Percentiles rank a stretch among this genome's conserved stretches.
phyloP scores from a whole-genome alignment of 2,329 filamentous ascomycete genomes.

The Fusarium sp. region DNA sequence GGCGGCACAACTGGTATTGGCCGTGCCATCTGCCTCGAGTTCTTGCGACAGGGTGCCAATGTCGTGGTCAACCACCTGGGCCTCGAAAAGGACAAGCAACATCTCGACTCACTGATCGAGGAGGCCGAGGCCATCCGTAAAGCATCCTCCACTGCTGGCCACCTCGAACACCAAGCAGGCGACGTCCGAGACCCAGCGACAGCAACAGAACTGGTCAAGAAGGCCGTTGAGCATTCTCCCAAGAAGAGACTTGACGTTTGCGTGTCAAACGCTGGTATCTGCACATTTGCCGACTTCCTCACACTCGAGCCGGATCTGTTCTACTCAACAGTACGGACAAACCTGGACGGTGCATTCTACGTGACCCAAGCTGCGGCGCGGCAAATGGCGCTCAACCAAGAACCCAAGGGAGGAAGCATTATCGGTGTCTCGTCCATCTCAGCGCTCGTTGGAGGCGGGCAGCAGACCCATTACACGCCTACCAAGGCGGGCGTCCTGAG shows the following conservation, averaged over 20 bases:
- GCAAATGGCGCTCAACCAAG: constrained; percentile 76
- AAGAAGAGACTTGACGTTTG: constrained; percentile 75
- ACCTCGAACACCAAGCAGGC: constrained; percentile 75
- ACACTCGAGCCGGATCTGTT: constrained; percentile 78
- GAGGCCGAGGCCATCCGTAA: constrained; percentile 61
- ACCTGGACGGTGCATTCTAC: constrained; percentile 90
- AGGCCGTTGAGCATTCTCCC: constrained; percentile 67
- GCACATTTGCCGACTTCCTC: constrained; percentile 88
- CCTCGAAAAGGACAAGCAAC: constrained; percentile 60
- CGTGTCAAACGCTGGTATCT: constrained; percentile 89
- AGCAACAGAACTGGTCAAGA: constrained; percentile 72
- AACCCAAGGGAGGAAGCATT: constrained; percentile 78
- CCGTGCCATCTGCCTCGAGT: constrained; percentile 83
- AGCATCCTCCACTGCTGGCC: constrained; percentile 58
- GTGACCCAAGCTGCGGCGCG: constrained; percentile 84
- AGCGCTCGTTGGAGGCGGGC: constrained; percentile 80
- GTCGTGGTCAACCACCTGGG: constrained; percentile 86
- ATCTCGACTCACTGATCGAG: constrained; percentile 64
- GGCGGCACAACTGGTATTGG: constrained; percentile 90
- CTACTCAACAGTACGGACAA: constrained; percentile 77
- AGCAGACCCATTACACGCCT: constrained; percentile 87
- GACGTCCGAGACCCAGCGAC: constrained; percentile 82
- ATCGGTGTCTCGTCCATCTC: constrained; percentile 80
- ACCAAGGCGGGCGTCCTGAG: constrained; percentile 86
- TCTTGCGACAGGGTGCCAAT: constrained; percentile 79